Evolutionary conservation across 2,329 filamentous ascomycete species (phyloP).

Genomic region (Diaporthe citri): DNA sequence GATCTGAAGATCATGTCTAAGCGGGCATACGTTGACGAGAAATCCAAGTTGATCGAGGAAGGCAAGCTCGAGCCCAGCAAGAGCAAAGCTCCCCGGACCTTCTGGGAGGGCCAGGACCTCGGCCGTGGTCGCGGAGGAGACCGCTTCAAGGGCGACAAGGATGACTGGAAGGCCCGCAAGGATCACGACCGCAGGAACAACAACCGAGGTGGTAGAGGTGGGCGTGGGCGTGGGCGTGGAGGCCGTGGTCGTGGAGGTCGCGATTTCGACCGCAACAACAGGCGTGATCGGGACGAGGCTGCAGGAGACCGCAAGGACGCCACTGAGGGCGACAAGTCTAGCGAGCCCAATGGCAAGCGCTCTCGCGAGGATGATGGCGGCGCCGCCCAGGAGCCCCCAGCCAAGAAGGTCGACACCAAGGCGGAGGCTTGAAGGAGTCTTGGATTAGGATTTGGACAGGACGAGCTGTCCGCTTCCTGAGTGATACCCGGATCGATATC

Average conservation of each 20-base stretch:
- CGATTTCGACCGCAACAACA: constrained; percentile 54
- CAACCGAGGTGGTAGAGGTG: constrained; percentile 62
- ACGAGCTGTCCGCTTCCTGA: constrained; percentile 28
- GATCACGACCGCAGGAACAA: constrained; percentile 73
- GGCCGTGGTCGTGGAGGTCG: constrained; percentile 59
- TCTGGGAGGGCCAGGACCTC: constrained; percentile 62
- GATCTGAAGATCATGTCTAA: constrained; percentile 89
- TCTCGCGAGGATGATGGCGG: constrained; percentile 64
- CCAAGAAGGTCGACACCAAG: constrained; percentile 74
- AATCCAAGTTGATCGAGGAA: constrained; percentile 77
- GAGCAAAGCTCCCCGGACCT: constrained; percentile 53
- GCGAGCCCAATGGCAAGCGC: constrained; percentile 63
- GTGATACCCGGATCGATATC: constrained; percentile 39
- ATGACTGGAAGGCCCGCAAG: constrained; percentile 75
- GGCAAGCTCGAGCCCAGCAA: constrained; percentile 75
- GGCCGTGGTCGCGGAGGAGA: constrained; percentile 54
- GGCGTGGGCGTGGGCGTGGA: constrained; percentile 54
- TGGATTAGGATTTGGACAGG: constrained; percentile 22
- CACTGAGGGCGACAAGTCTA: constrained; percentile 51
- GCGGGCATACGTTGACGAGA: constrained; percentile 85
- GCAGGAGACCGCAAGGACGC: constrained; percentile 44
- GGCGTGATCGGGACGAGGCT: constrained; percentile 53
- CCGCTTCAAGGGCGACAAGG: constrained; percentile 57
- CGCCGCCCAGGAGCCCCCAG: constrained; percentile 58
- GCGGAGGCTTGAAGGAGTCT: constrained; percentile 44